Base-by-base conservation (phyloP, 2,329 filamentous ascomycete genomes). In the Fusarium keratoplasticum region DNA sequence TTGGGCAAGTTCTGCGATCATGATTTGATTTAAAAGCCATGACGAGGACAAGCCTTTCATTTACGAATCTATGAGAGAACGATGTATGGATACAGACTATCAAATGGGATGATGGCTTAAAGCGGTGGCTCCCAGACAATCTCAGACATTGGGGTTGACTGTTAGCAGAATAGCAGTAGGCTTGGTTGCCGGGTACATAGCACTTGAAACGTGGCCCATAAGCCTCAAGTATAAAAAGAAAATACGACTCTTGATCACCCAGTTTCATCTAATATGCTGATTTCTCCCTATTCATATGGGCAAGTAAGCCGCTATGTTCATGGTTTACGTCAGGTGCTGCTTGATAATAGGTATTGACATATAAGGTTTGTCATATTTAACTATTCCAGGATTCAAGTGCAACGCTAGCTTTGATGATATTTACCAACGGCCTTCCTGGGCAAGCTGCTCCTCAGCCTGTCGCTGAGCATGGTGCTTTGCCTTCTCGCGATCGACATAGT, bases 381-480 rank as follows among this genome's bases (percentile, higher is more conserved):
- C 35, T 40, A 25, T 55, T 36, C 25, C 25, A n/a, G 10, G 33
- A 54, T 31, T 54, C 47, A 54, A 36, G 33, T 25, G 10, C 35
- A 58, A 58, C 16, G 14, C 22, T 38, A 27, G 16, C 16, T 40
- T 25, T 20, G 33, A 27, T 9, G 10, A 33, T 20, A 27, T 70
- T 22, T 63, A 59, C 50, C 58, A 73, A 18, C 52, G 55, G 11
- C 69, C 55, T 33, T 80, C 69, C 22, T 69, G 38, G 20, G 22
- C 20, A 18, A 81, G 72, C 44, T 76, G 73, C 27, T 79, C 67
- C 61, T 79, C 76, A 0, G 72, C 79, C 27, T 80, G 77, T 7
- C 18, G 13, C 25, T 74, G 68, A 0, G 77, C 79, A 42, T 81
- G 80, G 14, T 72, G 72, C 78, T 81, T 81, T 1, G 79, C 80